A percentile compares a stretch with the other conserved stretches of the same genome.
Evolutionary conservation across 169 alveolate species (phyloP).

Genomic region (Plasmodium cynomolgi): DNA sequence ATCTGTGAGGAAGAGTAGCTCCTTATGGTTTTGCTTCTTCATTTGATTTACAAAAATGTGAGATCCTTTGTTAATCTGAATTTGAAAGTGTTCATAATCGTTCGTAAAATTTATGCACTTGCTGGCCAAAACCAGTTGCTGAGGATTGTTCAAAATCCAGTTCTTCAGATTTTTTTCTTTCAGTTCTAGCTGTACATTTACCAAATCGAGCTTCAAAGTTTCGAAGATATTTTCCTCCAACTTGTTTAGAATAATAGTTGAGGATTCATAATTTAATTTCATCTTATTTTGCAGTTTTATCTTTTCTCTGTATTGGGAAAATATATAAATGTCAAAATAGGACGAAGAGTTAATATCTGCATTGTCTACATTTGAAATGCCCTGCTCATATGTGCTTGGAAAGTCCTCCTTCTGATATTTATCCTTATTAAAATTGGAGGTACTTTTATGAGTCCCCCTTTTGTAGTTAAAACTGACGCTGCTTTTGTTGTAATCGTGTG

Average conservation of each 20-base stretch:
- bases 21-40: slow-evolving; percentile 63
- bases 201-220: slow-evolving; percentile 54
- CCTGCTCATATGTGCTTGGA: neutral
- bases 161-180: slow-evolving; percentile 49
- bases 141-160: slow-evolving; percentile 69
- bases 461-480: slow-evolving; percentile 1
- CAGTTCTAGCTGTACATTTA: slow-evolving; percentile 58
- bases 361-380: neutral
- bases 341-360: slow-evolving; percentile 3
- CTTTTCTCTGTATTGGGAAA: slow-evolving; percentile 48
- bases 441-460: neutral
- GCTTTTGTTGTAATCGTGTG: slow-evolving; percentile 9
- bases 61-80: slow-evolving; percentile 71
- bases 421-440: slow-evolving; percentile 3
- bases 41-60: slow-evolving; percentile 67
- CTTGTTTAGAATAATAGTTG: slow-evolving; percentile 49
- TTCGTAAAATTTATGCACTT: slow-evolving; percentile 69
- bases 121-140: slow-evolving; percentile 50
- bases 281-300: slow-evolving; percentile 47
- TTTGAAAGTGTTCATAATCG: slow-evolving; percentile 69
- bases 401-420: neutral
- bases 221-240: slow-evolving; percentile 68
- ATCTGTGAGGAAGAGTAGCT: slow-evolving; percentile 44
- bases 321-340: slow-evolving; percentile 45
- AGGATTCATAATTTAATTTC: slow-evolving; percentile 50